Conservation (phyloP, 31 red algal species). For the Endocladia muricata region DNA sequence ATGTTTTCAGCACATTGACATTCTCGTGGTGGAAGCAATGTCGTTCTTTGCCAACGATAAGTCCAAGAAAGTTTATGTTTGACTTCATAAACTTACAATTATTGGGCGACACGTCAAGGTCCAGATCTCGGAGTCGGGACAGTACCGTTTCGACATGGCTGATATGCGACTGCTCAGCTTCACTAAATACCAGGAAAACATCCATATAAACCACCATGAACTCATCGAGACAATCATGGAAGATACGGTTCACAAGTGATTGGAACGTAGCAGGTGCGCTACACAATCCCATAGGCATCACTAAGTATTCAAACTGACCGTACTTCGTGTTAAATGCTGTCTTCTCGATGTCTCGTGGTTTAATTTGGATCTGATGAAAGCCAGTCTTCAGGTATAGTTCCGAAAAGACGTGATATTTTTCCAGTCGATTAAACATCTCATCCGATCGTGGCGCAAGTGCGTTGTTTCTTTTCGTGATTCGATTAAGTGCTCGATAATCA, state of each 20-base stretch:
- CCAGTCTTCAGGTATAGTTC: conserved; percentile 6
- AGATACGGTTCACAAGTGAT: neutral
- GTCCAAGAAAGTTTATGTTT: neutral
- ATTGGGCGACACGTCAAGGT: neutral
- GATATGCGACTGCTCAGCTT: neutral
- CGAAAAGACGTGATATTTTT: neutral
- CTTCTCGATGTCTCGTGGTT: neutral
- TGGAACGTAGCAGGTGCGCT: neutral
- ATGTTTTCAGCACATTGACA: conserved; percentile 4
- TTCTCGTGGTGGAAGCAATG: neutral
- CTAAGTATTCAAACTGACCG: conserved; percentile 13
- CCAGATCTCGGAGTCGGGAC: neutral
- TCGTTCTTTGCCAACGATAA: conserved; percentile 11
- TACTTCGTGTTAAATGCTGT: conserved; percentile 15
- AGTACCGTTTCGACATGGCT: neutral
- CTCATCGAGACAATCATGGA: conserved; percentile 7
- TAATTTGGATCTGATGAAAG: conserved; percentile 9
- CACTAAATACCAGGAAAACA: conserved; percentile 9
- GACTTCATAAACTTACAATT: conserved; percentile 4
- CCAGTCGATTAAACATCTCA: conserved; percentile 3
- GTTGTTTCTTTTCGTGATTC: neutral
- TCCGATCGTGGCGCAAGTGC: neutral
- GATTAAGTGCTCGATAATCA: neutral
- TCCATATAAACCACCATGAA: neutral
- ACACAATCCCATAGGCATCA: conserved; percentile 17